Percentiles rank a stretch among this genome's conserved stretches.
These are phyloP conservation scores for Pseudogymnoascus sp. DNA, from an alignment of 2,329 filamentous ascomycete genomes.

Conservation along the genomic window DNA sequence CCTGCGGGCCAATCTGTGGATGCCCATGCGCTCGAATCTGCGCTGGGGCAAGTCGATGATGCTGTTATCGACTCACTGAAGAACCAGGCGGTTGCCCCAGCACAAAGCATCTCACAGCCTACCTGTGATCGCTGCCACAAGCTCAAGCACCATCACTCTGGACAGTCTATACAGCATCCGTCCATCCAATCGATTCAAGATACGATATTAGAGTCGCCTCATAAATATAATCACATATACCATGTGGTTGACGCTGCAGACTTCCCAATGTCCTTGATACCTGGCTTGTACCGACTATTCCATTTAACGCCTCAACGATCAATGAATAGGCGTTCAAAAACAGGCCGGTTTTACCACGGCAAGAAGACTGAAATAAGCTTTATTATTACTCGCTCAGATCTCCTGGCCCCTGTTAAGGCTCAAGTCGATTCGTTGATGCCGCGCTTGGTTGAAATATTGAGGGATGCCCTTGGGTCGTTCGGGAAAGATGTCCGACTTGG, in stretches of 20 bases:
- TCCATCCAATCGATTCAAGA: conserved; percentile 72
- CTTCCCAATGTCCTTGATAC: conserved; percentile 88
- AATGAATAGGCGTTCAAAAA: conserved; percentile 68
- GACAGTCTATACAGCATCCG: conserved; percentile 69
- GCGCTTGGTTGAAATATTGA: conserved; percentile 68
- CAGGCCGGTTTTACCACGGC: conserved; percentile 56
- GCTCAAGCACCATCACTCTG: conserved; percentile 66
- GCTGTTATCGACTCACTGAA: conserved; percentile 2
- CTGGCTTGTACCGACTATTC: conserved; percentile 63
- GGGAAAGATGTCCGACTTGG: conserved; percentile 71
- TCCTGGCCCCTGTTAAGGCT: conserved; percentile 74
- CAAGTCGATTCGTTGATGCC: conserved; percentile 83
- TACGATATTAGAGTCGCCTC: conserved; percentile 80
- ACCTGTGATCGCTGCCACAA: conserved; percentile 85
- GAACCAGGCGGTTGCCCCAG: conserved; percentile 10
- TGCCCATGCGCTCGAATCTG: conserved; percentile 2
- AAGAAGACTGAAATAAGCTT: conserved; percentile 76
- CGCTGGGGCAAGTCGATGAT: neutral
- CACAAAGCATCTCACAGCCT: conserved; percentile 36
- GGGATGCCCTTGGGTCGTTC: conserved; percentile 62
- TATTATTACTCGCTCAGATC: conserved; percentile 80
- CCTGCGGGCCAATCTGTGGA: neutral
- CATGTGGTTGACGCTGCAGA: conserved; percentile 93
- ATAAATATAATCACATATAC: conserved; percentile 89
- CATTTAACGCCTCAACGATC: conserved; percentile 67